phyloP scores from a whole-genome alignment of 1,284 basidiomycete species.

The Takashimella koratensis region DNA sequence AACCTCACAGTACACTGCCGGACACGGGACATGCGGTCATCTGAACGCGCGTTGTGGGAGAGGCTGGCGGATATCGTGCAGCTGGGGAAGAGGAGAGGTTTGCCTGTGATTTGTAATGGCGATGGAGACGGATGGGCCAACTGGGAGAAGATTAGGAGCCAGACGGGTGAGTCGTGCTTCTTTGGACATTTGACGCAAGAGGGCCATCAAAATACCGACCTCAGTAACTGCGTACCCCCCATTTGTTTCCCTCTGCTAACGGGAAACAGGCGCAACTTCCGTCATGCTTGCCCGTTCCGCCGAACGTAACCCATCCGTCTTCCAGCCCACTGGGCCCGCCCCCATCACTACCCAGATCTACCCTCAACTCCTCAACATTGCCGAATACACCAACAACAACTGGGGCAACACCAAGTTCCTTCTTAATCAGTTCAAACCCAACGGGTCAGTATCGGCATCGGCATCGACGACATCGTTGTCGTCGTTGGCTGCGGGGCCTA shows the following conservation, averaged over 20 bases:
- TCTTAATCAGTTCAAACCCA: conserved; percentile 67
- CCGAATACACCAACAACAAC: conserved; percentile 66
- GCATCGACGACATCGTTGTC: conserved; percentile 52
- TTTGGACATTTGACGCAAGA: conserved; percentile 3
- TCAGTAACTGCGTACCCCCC: too few relatives aligned
- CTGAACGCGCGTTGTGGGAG: conserved; percentile 73
- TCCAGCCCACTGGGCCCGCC: conserved; percentile 63
- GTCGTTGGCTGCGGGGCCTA: conserved; percentile 35
- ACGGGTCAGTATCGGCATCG: neutral
- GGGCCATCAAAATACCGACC: too few relatives aligned
- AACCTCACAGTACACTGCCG: conserved; percentile 93
- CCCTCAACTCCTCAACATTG: conserved; percentile 69
- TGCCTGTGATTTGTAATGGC: conserved; percentile 90
- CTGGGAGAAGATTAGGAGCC: conserved; percentile 65
- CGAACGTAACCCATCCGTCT: conserved; percentile 87
- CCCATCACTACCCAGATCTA: conserved; percentile 69
- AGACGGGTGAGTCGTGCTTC: conserved; percentile 59
- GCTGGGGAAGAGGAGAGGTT: conserved; percentile 54
- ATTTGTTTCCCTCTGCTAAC: too few relatives aligned
- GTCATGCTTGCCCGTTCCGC: conserved; percentile 96
- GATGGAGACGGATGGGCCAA: conserved; percentile 81
- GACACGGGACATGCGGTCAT: conserved; percentile 85
- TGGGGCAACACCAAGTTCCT: conserved; percentile 92
- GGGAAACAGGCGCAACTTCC: conserved; percentile 78
- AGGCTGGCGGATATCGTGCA: conserved; percentile 80